Base-by-base conservation (phyloP, 306 rosid genomes). In the Acacia acuminata region DNA sequence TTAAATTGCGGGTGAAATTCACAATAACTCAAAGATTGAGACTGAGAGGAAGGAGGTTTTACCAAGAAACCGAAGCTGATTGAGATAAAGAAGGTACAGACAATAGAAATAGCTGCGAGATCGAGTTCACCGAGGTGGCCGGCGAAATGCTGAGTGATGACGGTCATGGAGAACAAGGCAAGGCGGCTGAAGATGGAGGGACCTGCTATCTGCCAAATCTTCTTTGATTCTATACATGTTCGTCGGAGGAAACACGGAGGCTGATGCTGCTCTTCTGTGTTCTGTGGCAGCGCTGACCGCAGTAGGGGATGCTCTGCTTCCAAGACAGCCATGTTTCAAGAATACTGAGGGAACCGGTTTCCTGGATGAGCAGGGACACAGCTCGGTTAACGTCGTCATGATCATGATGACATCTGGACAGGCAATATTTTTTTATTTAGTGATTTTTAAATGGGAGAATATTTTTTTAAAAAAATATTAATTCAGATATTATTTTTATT, bases 111-210 rank as follows among this genome's bases (percentile, higher is more conserved):
- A 79, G 97, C 93, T 4, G 92, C 88, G 72, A 93, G 95, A 71
- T 93, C 84, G 64, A 91, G 87, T 63, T 85, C 91, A 7, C 83
- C 71, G 86, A 93, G 94, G 61, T 93, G 97, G 34, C 94, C 93
- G 48, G 95, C 87, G 84, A 93, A 84, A 0, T 94, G 83, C 25
- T 93, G 94, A 36, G 92, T 83, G 79, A 93, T 72, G 67, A 89
- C 86, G 73, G 94, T 88, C 88, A 91, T 83, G 43, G 95, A 91
- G 86, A 88, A 93, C 94, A 91, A 84, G 77, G 97, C 88, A 4
- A 93, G 89, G 83, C 95, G 94, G 84, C 88, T 87, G 88, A 93
- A 88, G 87, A 91, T 87, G 69, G 97, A 88, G 20, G 97, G 95
- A 3, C 82, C 91, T 12, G 92, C 95, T 53, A 93, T 82, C 45